phyloP scores from a whole-genome alignment of 108 stramenopile species.

The Skeletonema tropicum region DNA sequence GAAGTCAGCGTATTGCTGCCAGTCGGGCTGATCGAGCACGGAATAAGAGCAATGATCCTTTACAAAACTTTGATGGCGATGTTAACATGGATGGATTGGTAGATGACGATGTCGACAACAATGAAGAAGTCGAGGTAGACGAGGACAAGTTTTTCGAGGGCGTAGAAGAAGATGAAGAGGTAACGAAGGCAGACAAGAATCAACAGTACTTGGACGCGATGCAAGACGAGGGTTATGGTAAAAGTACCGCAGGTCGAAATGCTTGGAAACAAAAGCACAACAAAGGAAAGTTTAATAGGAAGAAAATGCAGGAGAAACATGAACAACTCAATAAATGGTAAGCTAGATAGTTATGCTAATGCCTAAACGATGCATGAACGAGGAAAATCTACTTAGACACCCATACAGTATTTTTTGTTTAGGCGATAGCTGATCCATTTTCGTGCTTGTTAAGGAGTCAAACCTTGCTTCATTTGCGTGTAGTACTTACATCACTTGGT shows the following conservation, averaged over 20 bases:
- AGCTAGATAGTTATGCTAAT: background rate
- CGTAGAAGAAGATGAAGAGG: slow-evolving; percentile 53
- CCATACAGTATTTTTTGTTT: too few species aligned
- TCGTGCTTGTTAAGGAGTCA: too few species aligned
- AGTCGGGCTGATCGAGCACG: slow-evolving; percentile 20
- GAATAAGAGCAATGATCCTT: slow-evolving; percentile 87
- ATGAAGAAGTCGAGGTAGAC: slow-evolving; percentile 28
- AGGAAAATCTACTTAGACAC: too few species aligned
- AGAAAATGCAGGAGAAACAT: slow-evolving; percentile 30
- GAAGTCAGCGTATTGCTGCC: slow-evolving; percentile 33
- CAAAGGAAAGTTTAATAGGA: slow-evolving; percentile 87
- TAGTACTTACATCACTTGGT: too few species aligned
- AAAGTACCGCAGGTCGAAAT: slow-evolving; percentile 87
- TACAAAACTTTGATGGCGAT: slow-evolving; percentile 85
- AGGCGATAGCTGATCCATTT: too few species aligned
- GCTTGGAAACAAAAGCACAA: slow-evolving; percentile 93
- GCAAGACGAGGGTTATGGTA: slow-evolving; percentile 72
- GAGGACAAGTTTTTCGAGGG: slow-evolving; percentile 61
- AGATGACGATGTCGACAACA: slow-evolving; percentile 47
- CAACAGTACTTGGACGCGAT: slow-evolving; percentile 67
- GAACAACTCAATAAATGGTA: slow-evolving; percentile 48
- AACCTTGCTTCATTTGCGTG: too few species aligned
- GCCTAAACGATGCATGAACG: too few species aligned
- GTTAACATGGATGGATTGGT: slow-evolving; percentile 64
- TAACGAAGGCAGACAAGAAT: slow-evolving; percentile 57